phyloP scores from a whole-genome alignment of 208 protist species.

The Trypanosoma scelopori region DNA sequence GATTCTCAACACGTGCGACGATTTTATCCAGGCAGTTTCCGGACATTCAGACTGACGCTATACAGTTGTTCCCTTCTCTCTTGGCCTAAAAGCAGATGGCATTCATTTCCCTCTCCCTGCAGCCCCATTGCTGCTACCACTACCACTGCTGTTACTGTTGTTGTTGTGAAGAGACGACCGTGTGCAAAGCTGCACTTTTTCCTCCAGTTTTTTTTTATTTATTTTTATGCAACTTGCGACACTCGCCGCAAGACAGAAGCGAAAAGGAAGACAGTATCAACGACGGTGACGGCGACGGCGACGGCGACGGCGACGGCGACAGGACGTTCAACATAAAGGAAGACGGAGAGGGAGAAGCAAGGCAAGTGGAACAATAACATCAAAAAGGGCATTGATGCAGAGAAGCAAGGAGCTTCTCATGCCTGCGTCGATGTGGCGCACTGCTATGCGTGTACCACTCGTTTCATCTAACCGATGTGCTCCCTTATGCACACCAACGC shows the following conservation, averaged over 20 bases:
- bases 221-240: background rate
- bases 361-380: too few species aligned
- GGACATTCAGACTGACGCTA: background rate
- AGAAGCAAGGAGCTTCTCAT: too few species aligned
- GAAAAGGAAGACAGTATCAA: background rate
- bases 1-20: conserved; percentile 84
- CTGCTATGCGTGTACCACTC: background rate
- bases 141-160: too few species aligned
- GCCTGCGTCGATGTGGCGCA: conserved; percentile 1
- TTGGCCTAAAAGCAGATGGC: background rate
- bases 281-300: too few species aligned
- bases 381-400: too few species aligned
- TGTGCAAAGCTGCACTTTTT: conserved; percentile 1
- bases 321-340: too few species aligned
- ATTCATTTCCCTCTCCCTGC: too few species aligned
- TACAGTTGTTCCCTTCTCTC: conserved; percentile 4
- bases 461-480: background rate
- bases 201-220: conserved; percentile 2
- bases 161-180: too few species aligned
- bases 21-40: conserved; percentile 65
- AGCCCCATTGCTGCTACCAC: too few species aligned
- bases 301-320: too few species aligned
- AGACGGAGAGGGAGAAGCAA: too few species aligned
- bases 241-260: background rate
- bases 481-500: conserved; percentile 6